Evolutionary conservation across 176 grass and related monocot genomes (phyloP).

Genomic region (Chloris gayana): DNA sequence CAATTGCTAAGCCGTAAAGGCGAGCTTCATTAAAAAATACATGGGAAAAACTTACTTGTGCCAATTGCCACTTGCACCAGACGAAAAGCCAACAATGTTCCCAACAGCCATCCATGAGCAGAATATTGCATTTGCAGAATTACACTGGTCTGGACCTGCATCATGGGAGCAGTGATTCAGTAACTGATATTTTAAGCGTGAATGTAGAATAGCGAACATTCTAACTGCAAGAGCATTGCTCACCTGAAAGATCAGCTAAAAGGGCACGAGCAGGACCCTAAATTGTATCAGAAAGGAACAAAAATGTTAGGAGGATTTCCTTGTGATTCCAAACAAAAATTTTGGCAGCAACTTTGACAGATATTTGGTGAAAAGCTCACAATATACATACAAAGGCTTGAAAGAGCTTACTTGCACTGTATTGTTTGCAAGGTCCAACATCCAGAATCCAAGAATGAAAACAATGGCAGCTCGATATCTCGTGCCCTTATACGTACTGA

Average conservation of each 20-base stretch:
- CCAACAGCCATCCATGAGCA: conserved; percentile 99
- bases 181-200: background rate
- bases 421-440: conserved; percentile 99
- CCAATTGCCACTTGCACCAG: conserved; percentile 82
- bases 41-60: conserved; percentile 61
- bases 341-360: background rate
- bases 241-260: conserved; percentile 94
- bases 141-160: conserved; percentile 86
- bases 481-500: conserved; percentile 85
- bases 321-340: background rate
- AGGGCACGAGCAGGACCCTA: conserved; percentile 96
- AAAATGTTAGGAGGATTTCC: conserved; percentile 2
- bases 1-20: background rate
- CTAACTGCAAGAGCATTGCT: conserved; percentile 23
- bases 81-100: conserved; percentile 86
- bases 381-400: conserved; percentile 10
- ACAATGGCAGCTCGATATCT: conserved; percentile 78
- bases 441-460: conserved; percentile 97
- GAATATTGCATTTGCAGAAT: conserved; percentile 99
- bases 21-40: conserved; percentile 3
- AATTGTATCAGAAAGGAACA: conserved; percentile 20
- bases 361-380: background rate
- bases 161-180: conserved; percentile 1
- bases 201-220: background rate
- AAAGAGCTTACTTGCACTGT: conserved; percentile 87